Evolutionary conservation across 192 early-diverging fungal genomes (phyloP), one percentile per base, ranked within the genome.

Genomic region (Endogone sp.): DNA sequence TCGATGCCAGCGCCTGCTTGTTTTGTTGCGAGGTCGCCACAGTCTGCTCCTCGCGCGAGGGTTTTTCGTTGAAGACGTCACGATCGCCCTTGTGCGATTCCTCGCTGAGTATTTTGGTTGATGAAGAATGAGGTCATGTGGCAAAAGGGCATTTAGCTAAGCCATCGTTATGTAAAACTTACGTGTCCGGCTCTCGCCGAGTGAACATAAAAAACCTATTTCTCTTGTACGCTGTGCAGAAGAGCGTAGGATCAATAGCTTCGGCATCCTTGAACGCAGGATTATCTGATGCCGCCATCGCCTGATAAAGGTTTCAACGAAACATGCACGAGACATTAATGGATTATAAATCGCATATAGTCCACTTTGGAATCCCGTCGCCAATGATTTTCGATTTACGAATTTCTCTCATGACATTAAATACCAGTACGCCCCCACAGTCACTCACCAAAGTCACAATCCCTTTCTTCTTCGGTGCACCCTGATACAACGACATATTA

Each of bases 31-130:
- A 77, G 0, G 88, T 75, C 0, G 96, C 95, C 37, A 97, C 88
- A 0, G 94, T 95, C 63, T 95, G 95, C 79, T 99, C 97, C 72
- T 98, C 95, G 29, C 93, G 84, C 0, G 95, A 92, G 0, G 97
- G 97, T 71, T 95, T 95, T 69, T 99, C 97, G 81, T 99, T 99
- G 72, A 96, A 99, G 32, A 98, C 88, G 82, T 99, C 97, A 58
- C 97, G 87, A 37, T 92, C 86, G 21, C 80, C 82, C 44, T 86
- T 88, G 30, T 84, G 79, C 6, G 71, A 76, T 9, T 77, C 78
- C 37, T 49, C 37, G 16, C 37, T 49, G 16, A 67, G 23, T 67
- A 80, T 3, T 23, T 29, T n/a, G 68, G 24, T 20, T 56, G 56
- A n/a, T n/a, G 56, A 23, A 23, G 24, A 57, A 57, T 56, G 56